A percentile compares a stretch with the other conserved stretches of the same genome.
Conservation (phyloP, 148 eudicot species). For the Amaranthus palmeri region DNA sequence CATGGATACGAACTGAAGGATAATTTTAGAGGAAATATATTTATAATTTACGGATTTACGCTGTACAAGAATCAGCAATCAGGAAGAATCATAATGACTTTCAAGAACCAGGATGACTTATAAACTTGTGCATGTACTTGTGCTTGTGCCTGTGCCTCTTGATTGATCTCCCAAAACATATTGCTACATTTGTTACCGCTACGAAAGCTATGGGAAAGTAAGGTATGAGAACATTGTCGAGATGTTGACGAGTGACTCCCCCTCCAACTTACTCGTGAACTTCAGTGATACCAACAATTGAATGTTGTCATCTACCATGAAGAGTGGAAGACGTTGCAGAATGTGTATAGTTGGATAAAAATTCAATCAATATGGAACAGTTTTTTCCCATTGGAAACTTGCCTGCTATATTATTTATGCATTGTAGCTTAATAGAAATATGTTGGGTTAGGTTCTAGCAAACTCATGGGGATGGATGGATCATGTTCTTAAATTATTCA, state of each 20-base stretch:
- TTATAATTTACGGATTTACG: conserved; percentile 5
- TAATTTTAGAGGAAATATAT: background rate
- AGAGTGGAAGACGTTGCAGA: background rate
- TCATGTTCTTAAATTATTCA: too few relatives aligned
- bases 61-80: background rate
- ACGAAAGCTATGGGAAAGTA: background rate
- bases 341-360: background rate
- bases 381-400: too few relatives aligned
- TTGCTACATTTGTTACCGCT: background rate
- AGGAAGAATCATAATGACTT: conserved; percentile 6
- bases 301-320: background rate
- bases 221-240: background rate
- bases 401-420: too few relatives aligned
- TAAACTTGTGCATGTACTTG: background rate
- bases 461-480: too few relatives aligned
- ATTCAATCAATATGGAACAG: background rate
- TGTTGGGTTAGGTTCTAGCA: too few relatives aligned
- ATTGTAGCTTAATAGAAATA: too few relatives aligned
- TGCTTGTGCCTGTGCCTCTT: background rate
- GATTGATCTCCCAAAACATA: background rate
- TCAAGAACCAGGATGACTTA: background rate
- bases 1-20: conserved; percentile 59
- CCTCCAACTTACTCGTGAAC: background rate
- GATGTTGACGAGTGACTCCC: too few relatives aligned
- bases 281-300: background rate